Evolutionary conservation across 345 rosid species (phyloP), one percentile per base, ranked within the genome.

Genomic region (Populus alba): DNA sequence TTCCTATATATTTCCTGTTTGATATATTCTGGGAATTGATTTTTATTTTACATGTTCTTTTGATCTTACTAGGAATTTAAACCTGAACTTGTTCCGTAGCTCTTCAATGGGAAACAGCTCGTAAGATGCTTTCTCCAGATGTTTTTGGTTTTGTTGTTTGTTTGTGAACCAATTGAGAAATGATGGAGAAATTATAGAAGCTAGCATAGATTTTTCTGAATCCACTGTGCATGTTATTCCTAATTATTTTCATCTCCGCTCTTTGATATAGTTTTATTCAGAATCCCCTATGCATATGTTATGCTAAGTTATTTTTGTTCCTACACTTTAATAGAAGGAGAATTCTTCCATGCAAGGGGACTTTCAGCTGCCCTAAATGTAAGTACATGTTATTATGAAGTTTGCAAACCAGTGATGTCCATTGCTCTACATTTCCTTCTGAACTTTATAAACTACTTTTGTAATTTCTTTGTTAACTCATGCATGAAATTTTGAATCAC

Each of bases 21-120:
- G 25, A 5, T 63, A 5, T 55, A 23, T 22, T 68, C 31, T 57
- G 27, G 70, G 63, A 15, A 43, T 71, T 80, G 39, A 71, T 68
- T 23, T 9, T 41, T 66, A 41, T 84, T 8, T 74, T 76, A 49
- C 41, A n/a, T 41, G 63, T 72, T 55, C 35, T 63, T 38, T 57
- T 22, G 23, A 20, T 66, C 47, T 38, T 39, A 66, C 77, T 72
- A 89, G 91, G 90, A 86, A 85, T 80, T 82, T 88, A 73, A 85
- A 89, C 85, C 80, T 92, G 75, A 93, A 93, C 86, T 79, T 91
- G 76, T 93, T 86, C 73, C 82, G 81, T 72, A 89, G 91, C 82
- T 84, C 91, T 74, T 79, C 86, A 1, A 80, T 41, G 9, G 66
- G 78, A 49, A 85, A 84, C 73, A 79, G 76, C 63, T 73, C 81